Conservation (phyloP, 257 asterid genomes). For the Solanum peruvianum region DNA sequence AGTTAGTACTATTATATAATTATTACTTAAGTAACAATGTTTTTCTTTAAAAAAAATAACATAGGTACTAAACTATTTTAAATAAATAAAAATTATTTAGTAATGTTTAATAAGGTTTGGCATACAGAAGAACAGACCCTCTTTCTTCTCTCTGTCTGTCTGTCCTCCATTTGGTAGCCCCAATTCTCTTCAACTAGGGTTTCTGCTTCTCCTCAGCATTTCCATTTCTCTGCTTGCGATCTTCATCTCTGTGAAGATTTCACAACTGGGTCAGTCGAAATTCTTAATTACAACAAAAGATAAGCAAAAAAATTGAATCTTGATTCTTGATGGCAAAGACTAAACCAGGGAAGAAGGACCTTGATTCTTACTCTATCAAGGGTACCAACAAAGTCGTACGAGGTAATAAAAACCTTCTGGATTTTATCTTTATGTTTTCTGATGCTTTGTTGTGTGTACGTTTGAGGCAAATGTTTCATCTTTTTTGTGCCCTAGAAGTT, state of each 20-base stretch:
- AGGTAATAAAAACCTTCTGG: conserved; percentile 16
- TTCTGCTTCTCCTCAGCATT: background rate
- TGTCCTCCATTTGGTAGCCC: background rate
- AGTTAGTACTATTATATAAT: too few species aligned
- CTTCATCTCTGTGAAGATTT: background rate
- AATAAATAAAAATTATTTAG: background rate
- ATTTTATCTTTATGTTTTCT: background rate
- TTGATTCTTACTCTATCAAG: conserved; percentile 69
- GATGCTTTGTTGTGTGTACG: background rate
- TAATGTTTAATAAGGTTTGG: background rate
- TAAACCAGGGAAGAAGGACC: conserved; percentile 89
- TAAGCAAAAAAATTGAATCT: background rate
- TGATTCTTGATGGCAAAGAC: conserved; percentile 71
- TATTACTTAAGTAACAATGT: background rate
- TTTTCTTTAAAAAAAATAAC: too few species aligned
- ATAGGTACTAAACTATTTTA: background rate
- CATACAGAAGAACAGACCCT: background rate
- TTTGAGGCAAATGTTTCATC: background rate
- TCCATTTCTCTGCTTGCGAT: background rate
- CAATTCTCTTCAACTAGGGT: background rate
- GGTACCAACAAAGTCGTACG: conserved; percentile 91
- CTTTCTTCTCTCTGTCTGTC: background rate
- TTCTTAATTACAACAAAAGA: background rate
- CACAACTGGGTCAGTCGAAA: background rate
- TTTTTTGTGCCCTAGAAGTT: background rate